These are phyloP conservation scores for Cystobasidium onofrii DNA, from an alignment of 768 basidiomycete species.

Conservation along the genomic window DNA sequence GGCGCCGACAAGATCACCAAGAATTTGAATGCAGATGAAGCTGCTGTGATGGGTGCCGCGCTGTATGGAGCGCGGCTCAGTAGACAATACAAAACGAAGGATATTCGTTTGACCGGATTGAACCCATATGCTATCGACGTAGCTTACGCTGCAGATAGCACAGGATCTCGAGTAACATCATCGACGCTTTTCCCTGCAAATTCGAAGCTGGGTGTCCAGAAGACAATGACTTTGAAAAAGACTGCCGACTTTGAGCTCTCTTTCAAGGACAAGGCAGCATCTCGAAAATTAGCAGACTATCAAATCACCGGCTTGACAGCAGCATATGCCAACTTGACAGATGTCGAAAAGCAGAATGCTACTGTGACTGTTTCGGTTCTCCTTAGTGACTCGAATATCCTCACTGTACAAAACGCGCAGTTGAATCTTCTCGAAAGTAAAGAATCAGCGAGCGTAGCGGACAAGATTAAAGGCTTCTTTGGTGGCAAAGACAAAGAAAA, in stretches of 20 bases:
- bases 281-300: conserved; percentile 46
- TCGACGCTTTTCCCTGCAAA: conserved; percentile 69
- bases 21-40: conserved; percentile 96
- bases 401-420: conserved; percentile 64
- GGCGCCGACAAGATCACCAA: conserved; percentile 79
- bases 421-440: conserved; percentile 64
- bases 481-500: conserved; percentile 49
- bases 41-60: conserved; percentile 84
- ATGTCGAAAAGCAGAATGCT: conserved; percentile 68
- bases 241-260: conserved; percentile 72
- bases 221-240: conserved; percentile 76
- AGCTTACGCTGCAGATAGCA: conserved; percentile 14
- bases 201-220: conserved; percentile 69
- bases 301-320: conserved; percentile 66
- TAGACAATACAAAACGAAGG: conserved; percentile 88
- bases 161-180: conserved; percentile 60
- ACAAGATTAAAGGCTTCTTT: conserved; percentile 76
- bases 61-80: conserved; percentile 82
- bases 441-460: conserved; percentile 42
- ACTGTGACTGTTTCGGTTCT: conserved; percentile 75
- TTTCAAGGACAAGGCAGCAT: conserved; percentile 57
- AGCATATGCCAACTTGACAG: conserved; percentile 74
- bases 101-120: conserved; percentile 74
- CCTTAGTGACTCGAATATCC: conserved; percentile 77
- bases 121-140: conserved; percentile 56